These are phyloP conservation scores for Ophiostoma piceae DNA, from an alignment of 2,329 filamentous ascomycete genomes.

Conservation along the genomic window DNA sequence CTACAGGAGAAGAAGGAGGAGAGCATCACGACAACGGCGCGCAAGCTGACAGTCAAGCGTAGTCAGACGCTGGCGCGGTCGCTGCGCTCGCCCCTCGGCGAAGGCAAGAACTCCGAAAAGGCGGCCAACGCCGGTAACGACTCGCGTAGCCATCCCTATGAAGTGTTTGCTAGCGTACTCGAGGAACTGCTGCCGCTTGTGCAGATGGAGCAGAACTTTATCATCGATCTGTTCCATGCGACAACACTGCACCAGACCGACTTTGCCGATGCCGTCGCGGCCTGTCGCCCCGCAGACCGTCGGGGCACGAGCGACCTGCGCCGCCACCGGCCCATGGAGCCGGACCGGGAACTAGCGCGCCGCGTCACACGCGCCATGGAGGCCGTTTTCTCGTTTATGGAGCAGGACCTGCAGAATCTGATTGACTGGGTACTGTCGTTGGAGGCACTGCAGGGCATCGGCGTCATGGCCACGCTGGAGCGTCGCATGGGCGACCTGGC, in stretches of 20 bases:
- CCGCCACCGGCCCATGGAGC: constrained; percentile 74
- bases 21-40: constrained; percentile 65
- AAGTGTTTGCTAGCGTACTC: constrained; percentile 73
- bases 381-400: constrained; percentile 76
- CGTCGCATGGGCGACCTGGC: constrained; percentile 72
- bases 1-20: constrained; percentile 79
- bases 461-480: constrained; percentile 75
- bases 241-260: constrained; percentile 77
- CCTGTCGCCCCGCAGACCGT: constrained; percentile 60
- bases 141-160: constrained; percentile 66
- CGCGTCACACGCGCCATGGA: constrained; percentile 84
- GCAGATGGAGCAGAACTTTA: constrained; percentile 92
- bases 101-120: constrained; percentile 33
- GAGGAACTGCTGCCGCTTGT: constrained; percentile 79
- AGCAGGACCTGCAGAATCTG: constrained; percentile 69
- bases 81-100: constrained; percentile 62
- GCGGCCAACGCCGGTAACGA: constrained; percentile 35
- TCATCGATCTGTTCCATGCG: constrained; percentile 94
- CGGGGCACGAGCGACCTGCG: constrained; percentile 67
- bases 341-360: constrained; percentile 79
- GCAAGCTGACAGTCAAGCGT: constrained; percentile 89
- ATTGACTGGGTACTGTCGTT: constrained; percentile 76
- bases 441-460: constrained; percentile 88
- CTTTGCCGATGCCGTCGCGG: constrained; percentile 73
- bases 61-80: constrained; percentile 79